These are phyloP conservation scores for Prunus campanulata DNA, from an alignment of 306 rosid genomes.

Conservation along the genomic window DNA sequence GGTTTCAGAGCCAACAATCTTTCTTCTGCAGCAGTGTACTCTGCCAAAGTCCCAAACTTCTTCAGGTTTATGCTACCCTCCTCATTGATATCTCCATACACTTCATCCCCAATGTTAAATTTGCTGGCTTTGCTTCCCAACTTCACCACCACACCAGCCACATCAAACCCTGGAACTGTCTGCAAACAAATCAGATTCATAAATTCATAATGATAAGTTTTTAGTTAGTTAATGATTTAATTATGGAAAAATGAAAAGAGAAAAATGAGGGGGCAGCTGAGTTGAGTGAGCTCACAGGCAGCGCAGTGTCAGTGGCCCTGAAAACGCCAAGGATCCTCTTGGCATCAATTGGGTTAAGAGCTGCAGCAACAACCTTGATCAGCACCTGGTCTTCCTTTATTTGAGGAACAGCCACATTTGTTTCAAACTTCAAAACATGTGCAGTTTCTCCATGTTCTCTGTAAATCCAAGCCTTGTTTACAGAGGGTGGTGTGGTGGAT, in stretches of 20 bases:
- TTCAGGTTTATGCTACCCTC: conserved; percentile 30
- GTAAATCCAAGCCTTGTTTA: conserved; percentile 57
- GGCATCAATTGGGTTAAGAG: conserved; percentile 65
- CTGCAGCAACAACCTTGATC: conserved; percentile 62
- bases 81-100: conserved; percentile 58
- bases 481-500: conserved; percentile 22
- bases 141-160: conserved; percentile 68
- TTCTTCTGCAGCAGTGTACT: conserved; percentile 67
- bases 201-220: no score
- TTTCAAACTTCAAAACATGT: conserved; percentile 49
- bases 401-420: conserved; percentile 40
- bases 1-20: conserved; percentile 61
- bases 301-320: conserved; percentile 20
- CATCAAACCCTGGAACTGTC: conserved; percentile 64
- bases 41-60: conserved; percentile 56
- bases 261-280: no score
- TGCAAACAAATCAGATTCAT: conserved; percentile 1
- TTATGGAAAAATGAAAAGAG: no score
- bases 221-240: no score
- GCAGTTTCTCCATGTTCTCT: conserved; percentile 40
- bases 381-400: conserved; percentile 52
- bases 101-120: conserved; percentile 73
- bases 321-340: conserved; percentile 43
- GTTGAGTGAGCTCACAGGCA: conserved; percentile 15
- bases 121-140: conserved; percentile 58